phyloP scores from a whole-genome alignment of 306 rosid species.

The Mimosa pudica region DNA sequence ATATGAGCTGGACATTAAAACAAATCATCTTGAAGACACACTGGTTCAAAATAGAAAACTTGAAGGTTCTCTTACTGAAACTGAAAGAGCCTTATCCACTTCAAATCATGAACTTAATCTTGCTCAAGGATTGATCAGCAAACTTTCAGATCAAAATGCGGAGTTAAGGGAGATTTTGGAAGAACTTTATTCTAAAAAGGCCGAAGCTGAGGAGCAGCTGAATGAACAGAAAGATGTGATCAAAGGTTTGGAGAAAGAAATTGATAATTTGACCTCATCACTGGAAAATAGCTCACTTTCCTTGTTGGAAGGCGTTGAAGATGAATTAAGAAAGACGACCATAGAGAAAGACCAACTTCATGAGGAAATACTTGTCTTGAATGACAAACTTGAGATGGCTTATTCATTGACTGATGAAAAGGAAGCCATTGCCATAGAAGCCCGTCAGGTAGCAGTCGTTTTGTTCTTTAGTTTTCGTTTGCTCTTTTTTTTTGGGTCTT shows the following conservation, averaged over 20 bases:
- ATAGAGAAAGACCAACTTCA: slow-evolving; percentile 74
- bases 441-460: slow-evolving; percentile 69
- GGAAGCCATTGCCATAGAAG: slow-evolving; percentile 82
- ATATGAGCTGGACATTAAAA: slow-evolving; percentile 66
- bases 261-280: slow-evolving; percentile 65
- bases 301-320: slow-evolving; percentile 61
- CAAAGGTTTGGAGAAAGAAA: slow-evolving; percentile 77
- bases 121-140: slow-evolving; percentile 56
- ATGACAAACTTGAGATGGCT: slow-evolving; percentile 76
- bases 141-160: slow-evolving; percentile 57
- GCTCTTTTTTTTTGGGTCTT: slow-evolving; percentile 23
- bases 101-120: slow-evolving; percentile 67
- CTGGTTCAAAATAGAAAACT: slow-evolving; percentile 57
- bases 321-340: slow-evolving; percentile 59
- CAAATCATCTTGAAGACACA: slow-evolving; percentile 63
- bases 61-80: slow-evolving; percentile 57
- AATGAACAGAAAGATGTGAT: slow-evolving; percentile 78
- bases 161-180: slow-evolving; percentile 68
- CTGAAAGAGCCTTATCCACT: slow-evolving; percentile 57
- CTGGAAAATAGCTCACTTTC: slow-evolving; percentile 56
- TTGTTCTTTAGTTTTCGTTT: neutral
- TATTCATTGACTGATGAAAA: slow-evolving; percentile 83
- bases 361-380: slow-evolving; percentile 63
- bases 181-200: slow-evolving; percentile 57
- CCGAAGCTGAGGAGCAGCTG: slow-evolving; percentile 66